Percentiles rank a stretch among this genome's conserved stretches.
Conservation (phyloP, 164 flowering plant genomes). For the Chimonanthus praecox region DNA sequence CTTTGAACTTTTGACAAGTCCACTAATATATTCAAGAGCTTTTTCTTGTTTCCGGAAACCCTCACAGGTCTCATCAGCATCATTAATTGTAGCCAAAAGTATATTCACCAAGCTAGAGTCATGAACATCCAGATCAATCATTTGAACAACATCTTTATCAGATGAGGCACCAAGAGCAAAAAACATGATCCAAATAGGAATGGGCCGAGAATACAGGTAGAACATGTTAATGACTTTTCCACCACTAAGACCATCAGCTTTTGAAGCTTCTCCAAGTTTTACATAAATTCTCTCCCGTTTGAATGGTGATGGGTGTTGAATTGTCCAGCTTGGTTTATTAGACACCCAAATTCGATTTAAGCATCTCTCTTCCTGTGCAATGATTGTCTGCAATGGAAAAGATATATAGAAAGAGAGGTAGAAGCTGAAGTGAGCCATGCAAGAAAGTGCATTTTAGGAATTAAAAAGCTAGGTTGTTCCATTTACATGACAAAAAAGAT, state of each 20-base stretch:
- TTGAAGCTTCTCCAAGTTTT: constrained; percentile 37
- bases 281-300: constrained; percentile 55
- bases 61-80: constrained; percentile 56
- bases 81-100: constrained; percentile 61
- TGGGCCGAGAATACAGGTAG: constrained; percentile 31
- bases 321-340: constrained; percentile 45
- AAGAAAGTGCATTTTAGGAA: not conserved
- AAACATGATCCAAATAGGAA: constrained; percentile 81
- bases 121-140: constrained; percentile 44
- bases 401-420: not conserved
- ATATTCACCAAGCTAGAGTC: constrained; percentile 51
- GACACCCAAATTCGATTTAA: constrained; percentile 69
- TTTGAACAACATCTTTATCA: constrained; percentile 65
- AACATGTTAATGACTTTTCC: constrained; percentile 49
- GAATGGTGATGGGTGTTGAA: constrained; percentile 39
- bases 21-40: constrained; percentile 36
- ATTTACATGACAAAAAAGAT: not conserved
- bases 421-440: not conserved
- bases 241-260: constrained; percentile 35
- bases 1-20: constrained; percentile 25
- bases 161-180: constrained; percentile 78
- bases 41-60: constrained; percentile 45
- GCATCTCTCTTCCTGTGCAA: constrained; percentile 86
- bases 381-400: constrained; percentile 50
- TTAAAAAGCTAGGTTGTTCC: too few species aligned